Evolutionary conservation across 1,284 basidiomycete genomes (phyloP).

Genomic region (Pseudozyma hubeiensis): DNA sequence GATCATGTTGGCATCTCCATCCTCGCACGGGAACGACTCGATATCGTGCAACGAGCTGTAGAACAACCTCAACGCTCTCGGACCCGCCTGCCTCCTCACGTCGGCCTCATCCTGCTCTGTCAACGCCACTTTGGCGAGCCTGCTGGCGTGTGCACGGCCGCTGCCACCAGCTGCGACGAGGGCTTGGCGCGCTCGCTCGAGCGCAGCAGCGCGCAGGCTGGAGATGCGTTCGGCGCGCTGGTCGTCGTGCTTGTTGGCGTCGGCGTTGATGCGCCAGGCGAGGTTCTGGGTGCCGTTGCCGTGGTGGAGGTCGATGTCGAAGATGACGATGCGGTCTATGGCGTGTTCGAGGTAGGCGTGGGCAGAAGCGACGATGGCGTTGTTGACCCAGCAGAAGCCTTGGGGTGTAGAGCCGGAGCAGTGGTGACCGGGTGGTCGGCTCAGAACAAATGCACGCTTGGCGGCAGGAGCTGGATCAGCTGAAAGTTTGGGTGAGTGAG

Average conservation of each 20-base stretch:
- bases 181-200: conserved; percentile 28
- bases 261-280: conserved; percentile 90
- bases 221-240: conserved; percentile 49
- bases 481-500: background rate
- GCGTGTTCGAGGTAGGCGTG: conserved; percentile 88
- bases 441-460: conserved; percentile 64
- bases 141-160: conserved; percentile 18
- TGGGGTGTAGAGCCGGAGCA: conserved; percentile 73
- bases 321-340: conserved; percentile 82
- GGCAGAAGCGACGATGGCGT: conserved; percentile 87
- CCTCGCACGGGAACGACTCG: conserved; percentile 89
- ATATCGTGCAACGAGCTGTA: conserved; percentile 93
- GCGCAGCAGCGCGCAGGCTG: conserved; percentile 27
- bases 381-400: conserved; percentile 91
- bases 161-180: conserved; percentile 6
- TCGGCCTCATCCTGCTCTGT: conserved; percentile 27
- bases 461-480: conserved; percentile 27
- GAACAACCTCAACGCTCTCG: conserved; percentile 75
- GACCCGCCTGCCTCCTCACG: conserved; percentile 32
- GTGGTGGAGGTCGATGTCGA: conserved; percentile 95
- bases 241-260: conserved; percentile 72
- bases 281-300: conserved; percentile 87
- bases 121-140: conserved; percentile 24
- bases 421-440: conserved; percentile 68
- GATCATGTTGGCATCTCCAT: conserved; percentile 81